Evolutionary conservation across 2,329 filamentous ascomycete genomes (phyloP).

Genomic region (Mycocentrospora acerina): DNA sequence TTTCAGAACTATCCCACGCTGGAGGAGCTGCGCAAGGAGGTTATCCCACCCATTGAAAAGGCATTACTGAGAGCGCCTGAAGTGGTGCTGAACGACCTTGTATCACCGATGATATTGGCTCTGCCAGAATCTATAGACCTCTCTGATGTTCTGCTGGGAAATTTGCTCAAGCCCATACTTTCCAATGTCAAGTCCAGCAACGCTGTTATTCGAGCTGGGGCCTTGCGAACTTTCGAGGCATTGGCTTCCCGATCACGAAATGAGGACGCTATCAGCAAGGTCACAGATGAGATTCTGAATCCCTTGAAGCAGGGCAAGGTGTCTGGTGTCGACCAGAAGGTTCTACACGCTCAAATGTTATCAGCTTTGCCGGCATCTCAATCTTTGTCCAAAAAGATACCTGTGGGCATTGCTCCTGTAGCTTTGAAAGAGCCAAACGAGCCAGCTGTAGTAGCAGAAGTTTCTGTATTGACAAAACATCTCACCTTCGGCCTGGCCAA

Average conservation of each 20-base stretch:
- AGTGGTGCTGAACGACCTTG: constrained; percentile 76
- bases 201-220: constrained; percentile 71
- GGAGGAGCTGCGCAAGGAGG: constrained; percentile 72
- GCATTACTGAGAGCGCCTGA: constrained; percentile 86
- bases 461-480: constrained; percentile 68
- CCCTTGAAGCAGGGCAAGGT: constrained; percentile 85
- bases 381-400: constrained; percentile 66
- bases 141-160: constrained; percentile 68
- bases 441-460: constrained; percentile 73
- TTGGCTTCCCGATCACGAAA: constrained; percentile 66
- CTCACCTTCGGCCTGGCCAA: constrained; percentile 63
- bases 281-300: constrained; percentile 73
- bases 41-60: constrained; percentile 85
- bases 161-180: constrained; percentile 83
- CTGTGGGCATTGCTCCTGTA: constrained; percentile 65
- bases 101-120: constrained; percentile 71
- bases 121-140: constrained; percentile 74
- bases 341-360: constrained; percentile 80
- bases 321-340: constrained; percentile 79
- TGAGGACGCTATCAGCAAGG: constrained; percentile 61
- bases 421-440: constrained; percentile 89
- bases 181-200: constrained; percentile 92
- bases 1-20: constrained; percentile 72
- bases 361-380: constrained; percentile 55
- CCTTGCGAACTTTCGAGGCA: constrained; percentile 70